phyloP scores from a whole-genome alignment of 129 eudicot species.

The Escallonia rubra region DNA sequence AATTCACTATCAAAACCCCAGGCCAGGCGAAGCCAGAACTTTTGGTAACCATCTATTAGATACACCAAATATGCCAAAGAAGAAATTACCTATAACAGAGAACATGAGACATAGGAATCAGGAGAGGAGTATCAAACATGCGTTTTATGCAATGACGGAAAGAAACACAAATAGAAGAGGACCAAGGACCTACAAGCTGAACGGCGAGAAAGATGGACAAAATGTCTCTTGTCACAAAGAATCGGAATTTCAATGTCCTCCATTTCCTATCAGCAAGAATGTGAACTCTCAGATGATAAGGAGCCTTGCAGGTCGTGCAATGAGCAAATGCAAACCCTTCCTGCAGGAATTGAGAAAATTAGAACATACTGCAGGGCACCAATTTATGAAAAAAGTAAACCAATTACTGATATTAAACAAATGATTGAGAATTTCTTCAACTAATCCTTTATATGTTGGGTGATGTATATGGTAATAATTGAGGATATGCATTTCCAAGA shows the following conservation, averaged over 20 bases:
- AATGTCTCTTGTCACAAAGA: slow-evolving; percentile 95
- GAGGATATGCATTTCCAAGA: no score
- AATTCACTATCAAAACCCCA: slow-evolving; percentile 85
- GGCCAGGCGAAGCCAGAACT: slow-evolving; percentile 74
- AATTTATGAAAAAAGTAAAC: background rate
- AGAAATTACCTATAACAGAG: slow-evolving; percentile 64
- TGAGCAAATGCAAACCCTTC: slow-evolving; percentile 99
- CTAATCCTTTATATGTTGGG: no score
- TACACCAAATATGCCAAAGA: slow-evolving; percentile 70
- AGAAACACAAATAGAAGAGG: slow-evolving; percentile 11
- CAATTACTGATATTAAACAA: background rate
- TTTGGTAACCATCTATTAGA: slow-evolving; percentile 68
- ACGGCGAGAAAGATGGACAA: slow-evolving; percentile 84
- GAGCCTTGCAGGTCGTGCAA: slow-evolving; percentile 99
- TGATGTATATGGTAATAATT: no score
- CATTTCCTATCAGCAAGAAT: slow-evolving; percentile 91
- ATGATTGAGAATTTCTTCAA: no score
- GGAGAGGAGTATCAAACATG: background rate
- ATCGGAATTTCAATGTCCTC: slow-evolving; percentile 94
- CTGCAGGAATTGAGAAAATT: slow-evolving; percentile 34
- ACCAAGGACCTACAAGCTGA: slow-evolving; percentile 66
- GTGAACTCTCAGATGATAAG: slow-evolving; percentile 95
- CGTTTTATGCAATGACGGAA: background rate
- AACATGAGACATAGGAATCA: slow-evolving; percentile 10
- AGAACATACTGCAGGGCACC: slow-evolving; percentile 2